Conservation (phyloP, 441 rosid species). For the Melastoma candidum region DNA sequence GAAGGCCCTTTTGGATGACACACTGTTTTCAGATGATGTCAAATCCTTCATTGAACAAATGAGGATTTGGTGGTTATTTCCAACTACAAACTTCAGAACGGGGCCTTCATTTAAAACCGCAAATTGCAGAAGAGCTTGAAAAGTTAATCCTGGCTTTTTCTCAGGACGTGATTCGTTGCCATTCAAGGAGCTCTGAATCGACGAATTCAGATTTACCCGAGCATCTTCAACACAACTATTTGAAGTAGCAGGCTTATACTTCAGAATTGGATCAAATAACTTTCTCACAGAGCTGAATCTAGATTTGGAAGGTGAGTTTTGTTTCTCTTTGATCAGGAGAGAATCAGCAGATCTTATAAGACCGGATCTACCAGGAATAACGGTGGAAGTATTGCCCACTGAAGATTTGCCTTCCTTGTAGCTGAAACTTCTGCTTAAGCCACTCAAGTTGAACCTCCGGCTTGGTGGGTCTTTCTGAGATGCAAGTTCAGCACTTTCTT, state of each 20-base stretch:
- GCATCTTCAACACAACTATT: conserved; percentile 22
- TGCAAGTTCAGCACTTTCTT: not conserved
- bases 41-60: conserved; percentile 42
- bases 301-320: conserved; percentile 27
- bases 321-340: conserved; percentile 3
- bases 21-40: conserved; percentile 28
- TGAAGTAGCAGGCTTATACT: conserved; percentile 26
- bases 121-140: conserved; percentile 52
- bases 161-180: conserved; percentile 21
- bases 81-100: conserved; percentile 54
- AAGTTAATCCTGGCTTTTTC: conserved; percentile 23
- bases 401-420: conserved; percentile 6
- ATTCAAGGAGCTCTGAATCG: conserved; percentile 16
- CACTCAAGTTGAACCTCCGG: conserved; percentile 5
- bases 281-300: conserved; percentile 68
- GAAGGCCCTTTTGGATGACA: conserved; percentile 26
- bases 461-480: not conserved
- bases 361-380: conserved; percentile 3
- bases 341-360: conserved; percentile 1
- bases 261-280: conserved; percentile 52
- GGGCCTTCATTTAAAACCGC: conserved; percentile 56
- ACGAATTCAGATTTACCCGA: conserved; percentile 28
- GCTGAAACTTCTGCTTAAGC: conserved; percentile 4
- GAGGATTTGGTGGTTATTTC: conserved; percentile 43
- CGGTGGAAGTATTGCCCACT: not conserved